Base-by-base conservation (phyloP, 2,329 filamentous ascomycete genomes). In the Septoria linicola region DNA sequence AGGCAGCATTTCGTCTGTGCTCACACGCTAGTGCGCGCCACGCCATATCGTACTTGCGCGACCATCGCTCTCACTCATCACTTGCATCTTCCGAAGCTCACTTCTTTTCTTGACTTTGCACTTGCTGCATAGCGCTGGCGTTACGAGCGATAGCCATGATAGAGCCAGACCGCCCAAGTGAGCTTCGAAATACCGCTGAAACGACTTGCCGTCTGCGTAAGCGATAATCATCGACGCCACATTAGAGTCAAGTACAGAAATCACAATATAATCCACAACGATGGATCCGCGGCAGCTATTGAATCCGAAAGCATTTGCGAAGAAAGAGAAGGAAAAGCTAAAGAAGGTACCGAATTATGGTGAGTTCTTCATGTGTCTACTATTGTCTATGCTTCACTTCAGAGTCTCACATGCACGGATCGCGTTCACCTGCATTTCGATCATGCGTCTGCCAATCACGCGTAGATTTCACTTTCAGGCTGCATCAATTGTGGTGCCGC, bases 221-320 rank as follows among this genome's bases (percentile, higher is more conserved):
- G 23, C 23, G 5, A 10, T 27, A 27, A 27, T 27, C 23, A 27
- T 27, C 23, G 23, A 27, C 41, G 41, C 27, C 31, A 44, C 41
- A 31, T 17, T n/a, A 27, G 5, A 5, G 10, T 27, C 23, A 27
- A 27, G 23, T 27, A 39, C 4, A 25, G 35, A 48, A 30, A 16
- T 19, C 6, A 8, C 23, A 16, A 40, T 8, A 19, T 30, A 16
- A 10, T 31, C 27, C 27, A 34, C 13, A 41, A 36, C 19, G 17
- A 69, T 70, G 67, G 66, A 68, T 59, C 64, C 66, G 8, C 63
- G 63, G 2, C 63, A 65, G 41, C 59, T 72, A 11, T 59, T 72
- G 5, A 68, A 72, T 51, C 70, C 69, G 5, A 70, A 68, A 50
- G 68, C 64, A 2, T 68, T 63, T 46, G 65, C 63, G 2, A 71